A percentile compares a stretch with the other conserved stretches of the same genome.
These are phyloP conservation scores for Melaleuca quinquenervia DNA, from an alignment of 345 rosid genomes.

Conservation along the genomic window DNA sequence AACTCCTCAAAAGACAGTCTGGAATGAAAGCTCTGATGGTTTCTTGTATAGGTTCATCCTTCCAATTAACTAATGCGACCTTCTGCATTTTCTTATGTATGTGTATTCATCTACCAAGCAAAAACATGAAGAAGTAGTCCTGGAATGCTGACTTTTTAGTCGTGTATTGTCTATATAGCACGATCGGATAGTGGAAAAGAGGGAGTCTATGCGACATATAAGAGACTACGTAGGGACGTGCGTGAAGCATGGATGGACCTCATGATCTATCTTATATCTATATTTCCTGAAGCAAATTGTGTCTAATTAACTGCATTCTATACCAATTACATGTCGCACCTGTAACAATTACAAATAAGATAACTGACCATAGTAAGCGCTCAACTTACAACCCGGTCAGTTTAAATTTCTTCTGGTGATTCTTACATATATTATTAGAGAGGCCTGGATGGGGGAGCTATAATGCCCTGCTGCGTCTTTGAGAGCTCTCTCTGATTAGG, in stretches of 20 bases:
- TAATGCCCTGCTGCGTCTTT: not conserved
- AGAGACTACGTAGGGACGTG: accelerated
- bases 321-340: not conserved
- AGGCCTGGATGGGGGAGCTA: not conserved
- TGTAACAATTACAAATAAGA: not conserved
- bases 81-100: not conserved
- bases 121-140: no score
- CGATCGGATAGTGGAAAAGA: not conserved
- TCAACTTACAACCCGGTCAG: no score
- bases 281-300: not conserved
- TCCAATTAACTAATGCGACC: not conserved
- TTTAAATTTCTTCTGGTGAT: not conserved
- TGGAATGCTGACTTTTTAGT: not conserved
- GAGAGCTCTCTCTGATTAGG: not conserved
- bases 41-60: not conserved
- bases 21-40: not conserved
- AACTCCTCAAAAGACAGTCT: not conserved
- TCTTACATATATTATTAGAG: not conserved
- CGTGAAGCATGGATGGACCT: not conserved
- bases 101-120: not conserved
- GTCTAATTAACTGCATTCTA: not conserved
- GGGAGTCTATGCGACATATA: not conserved
- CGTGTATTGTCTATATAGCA: not conserved
- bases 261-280: not conserved
- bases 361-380: not conserved